Conservation (phyloP, 371 early-diverging fungal species). For the Polyrhizophydium stewartii region DNA sequence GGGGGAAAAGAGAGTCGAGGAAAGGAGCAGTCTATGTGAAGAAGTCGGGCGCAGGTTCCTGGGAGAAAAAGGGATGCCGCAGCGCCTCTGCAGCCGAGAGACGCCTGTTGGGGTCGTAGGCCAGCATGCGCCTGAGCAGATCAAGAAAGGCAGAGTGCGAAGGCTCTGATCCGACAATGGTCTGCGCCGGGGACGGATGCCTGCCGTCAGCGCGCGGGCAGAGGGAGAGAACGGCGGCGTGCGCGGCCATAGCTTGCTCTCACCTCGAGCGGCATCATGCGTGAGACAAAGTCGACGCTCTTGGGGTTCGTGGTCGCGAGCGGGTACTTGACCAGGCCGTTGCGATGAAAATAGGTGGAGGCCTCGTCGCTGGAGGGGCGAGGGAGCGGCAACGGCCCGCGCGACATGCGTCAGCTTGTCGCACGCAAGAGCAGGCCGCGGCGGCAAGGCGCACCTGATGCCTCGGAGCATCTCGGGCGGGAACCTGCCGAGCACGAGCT, state of each 20-base stretch:
- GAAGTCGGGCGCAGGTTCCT: too few relatives aligned
- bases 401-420: not conserved
- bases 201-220: not conserved
- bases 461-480: constrained; percentile 9
- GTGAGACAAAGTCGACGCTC: constrained; percentile 65
- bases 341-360: constrained; percentile 53
- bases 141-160: constrained; percentile 40
- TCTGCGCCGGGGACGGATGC: not conserved
- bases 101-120: constrained; percentile 86
- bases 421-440: too few relatives aligned
- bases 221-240: not conserved
- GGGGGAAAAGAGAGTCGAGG: too few relatives aligned
- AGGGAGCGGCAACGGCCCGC: not conserved
- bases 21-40: too few relatives aligned
- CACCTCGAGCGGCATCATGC: constrained; percentile 53
- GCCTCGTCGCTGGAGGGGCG: constrained; percentile 12
- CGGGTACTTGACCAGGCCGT: constrained; percentile 61
- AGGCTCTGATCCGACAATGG: not conserved
- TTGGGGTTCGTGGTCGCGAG: constrained; percentile 53
- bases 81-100: constrained; percentile 90
- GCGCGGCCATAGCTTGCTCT: not conserved
- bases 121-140: constrained; percentile 80
- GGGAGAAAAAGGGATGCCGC: constrained; percentile 70
- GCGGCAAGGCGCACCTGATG: not conserved
- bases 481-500: constrained; percentile 29